These are phyloP conservation scores for Penicillium sp. DNA, from an alignment of 2,329 filamentous ascomycete genomes.

Conservation along the genomic window DNA sequence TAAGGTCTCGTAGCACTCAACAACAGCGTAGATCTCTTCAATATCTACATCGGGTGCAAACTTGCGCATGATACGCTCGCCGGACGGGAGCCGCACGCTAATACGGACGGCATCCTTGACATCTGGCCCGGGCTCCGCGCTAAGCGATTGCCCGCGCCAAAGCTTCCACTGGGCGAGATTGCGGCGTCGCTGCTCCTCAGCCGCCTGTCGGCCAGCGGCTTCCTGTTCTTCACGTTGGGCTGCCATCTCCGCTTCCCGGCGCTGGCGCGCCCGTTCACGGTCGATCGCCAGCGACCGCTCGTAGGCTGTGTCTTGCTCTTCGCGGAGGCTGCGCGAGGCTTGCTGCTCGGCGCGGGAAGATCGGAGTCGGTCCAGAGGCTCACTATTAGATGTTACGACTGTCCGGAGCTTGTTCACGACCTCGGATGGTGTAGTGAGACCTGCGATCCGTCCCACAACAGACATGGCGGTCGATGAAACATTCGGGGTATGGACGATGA, in stretches of 20 bases:
- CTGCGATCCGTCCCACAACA: slow-evolving; percentile 74
- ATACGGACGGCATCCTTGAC: slow-evolving; percentile 72
- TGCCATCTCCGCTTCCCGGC: slow-evolving; percentile 70
- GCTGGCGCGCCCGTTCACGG: slow-evolving; percentile 75
- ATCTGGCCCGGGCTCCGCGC: slow-evolving; percentile 64
- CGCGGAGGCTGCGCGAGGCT: slow-evolving; percentile 74
- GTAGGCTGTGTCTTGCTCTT: slow-evolving; percentile 90
- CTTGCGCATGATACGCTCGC: slow-evolving; percentile 72
- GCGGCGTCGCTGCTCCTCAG: slow-evolving; percentile 56
- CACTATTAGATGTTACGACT: slow-evolving; percentile 72
- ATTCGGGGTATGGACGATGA: slow-evolving; percentile 84
- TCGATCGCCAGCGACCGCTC: slow-evolving; percentile 87
- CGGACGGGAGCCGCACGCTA: slow-evolving; percentile 61
- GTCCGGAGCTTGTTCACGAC: slow-evolving; percentile 73
- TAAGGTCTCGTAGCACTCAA: slow-evolving; percentile 79
- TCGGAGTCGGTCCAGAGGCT: slow-evolving; percentile 72
- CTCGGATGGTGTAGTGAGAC: slow-evolving; percentile 67
- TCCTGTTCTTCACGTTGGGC: slow-evolving; percentile 63
- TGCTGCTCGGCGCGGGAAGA: slow-evolving; percentile 76
- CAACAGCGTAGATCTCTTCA: slow-evolving; percentile 92
- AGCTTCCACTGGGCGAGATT: slow-evolving; percentile 70
- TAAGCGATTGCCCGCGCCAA: slow-evolving; percentile 72
- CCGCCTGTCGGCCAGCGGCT: slow-evolving; percentile 63
- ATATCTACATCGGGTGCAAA: slow-evolving; percentile 70
- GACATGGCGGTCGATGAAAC: slow-evolving; percentile 87